Percentiles rank a stretch among this genome's conserved stretches.
phyloP scores from a whole-genome alignment of 2,329 filamentous ascomycete genomes.

The Madurella fahalii region DNA sequence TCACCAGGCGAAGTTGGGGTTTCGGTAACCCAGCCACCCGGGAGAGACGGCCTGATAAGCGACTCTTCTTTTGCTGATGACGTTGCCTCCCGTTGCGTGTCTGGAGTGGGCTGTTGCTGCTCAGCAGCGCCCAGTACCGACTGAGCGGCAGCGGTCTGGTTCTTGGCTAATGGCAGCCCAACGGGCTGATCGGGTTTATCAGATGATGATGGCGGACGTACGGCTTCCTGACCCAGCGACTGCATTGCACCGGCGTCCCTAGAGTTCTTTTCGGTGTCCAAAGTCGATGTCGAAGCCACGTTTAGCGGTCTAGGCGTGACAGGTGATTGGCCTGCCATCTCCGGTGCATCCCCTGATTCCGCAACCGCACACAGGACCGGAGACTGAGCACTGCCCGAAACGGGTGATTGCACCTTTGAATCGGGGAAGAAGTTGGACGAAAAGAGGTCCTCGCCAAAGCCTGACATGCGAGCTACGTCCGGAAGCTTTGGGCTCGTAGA shows the following conservation, averaged over 20 bases:
- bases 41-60: constrained; percentile 26
- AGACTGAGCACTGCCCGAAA: constrained; percentile 1
- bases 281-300: background rate
- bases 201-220: constrained; percentile 3
- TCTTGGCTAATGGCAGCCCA: constrained; percentile 4
- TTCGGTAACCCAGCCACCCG: constrained; percentile 33
- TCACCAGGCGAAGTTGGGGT: constrained; percentile 25
- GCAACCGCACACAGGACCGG: background rate
- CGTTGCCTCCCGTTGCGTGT: constrained; percentile 11
- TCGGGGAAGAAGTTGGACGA: constrained; percentile 30
- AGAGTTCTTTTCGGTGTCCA: background rate
- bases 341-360: background rate
- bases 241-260: constrained; percentile 7
- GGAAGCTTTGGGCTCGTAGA: constrained; percentile 57
- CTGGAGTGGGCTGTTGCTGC: constrained; percentile 14
- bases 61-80: constrained; percentile 1
- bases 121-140: background rate
- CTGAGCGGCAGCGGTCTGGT: constrained; percentile 6
- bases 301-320: background rate
- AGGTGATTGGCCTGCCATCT: background rate
- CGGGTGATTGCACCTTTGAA: constrained; percentile 15
- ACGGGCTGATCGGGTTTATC: constrained; percentile 5
- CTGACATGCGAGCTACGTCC: constrained; percentile 54
- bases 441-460: constrained; percentile 58
- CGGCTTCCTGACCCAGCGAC: background rate